Conservation (phyloP, 1,284 basidiomycete genomes). For the Ganoderma sp. region DNA sequence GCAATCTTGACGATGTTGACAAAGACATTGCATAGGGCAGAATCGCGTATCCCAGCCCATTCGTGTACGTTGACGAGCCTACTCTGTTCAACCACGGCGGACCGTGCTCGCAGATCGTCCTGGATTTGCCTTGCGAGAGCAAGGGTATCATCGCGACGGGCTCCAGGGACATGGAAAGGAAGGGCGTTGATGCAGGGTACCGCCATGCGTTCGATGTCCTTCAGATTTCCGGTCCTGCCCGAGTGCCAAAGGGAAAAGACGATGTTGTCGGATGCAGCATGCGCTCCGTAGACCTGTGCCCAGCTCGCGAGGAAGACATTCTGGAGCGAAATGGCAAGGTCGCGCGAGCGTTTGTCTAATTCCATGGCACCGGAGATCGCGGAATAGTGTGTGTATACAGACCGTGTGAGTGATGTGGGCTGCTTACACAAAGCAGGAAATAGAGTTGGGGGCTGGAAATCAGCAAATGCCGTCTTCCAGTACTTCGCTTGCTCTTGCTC, state of each 20-base stretch:
- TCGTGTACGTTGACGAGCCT: constrained; percentile 46
- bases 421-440: constrained; percentile 40
- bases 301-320: constrained; percentile 53
- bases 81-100: constrained; percentile 50
- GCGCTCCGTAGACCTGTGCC: constrained; percentile 49
- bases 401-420: constrained; percentile 18
- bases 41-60: constrained; percentile 42
- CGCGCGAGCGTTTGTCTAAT: constrained; percentile 41
- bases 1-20: constrained; percentile 52
- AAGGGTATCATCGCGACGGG: constrained; percentile 32
- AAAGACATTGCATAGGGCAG: constrained; percentile 52
- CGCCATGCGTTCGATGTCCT: constrained; percentile 47
- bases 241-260: constrained; percentile 57
- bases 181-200: constrained; percentile 56
- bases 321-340: constrained; percentile 45
- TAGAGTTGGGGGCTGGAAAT: constrained; percentile 34
- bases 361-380: constrained; percentile 34
- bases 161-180: constrained; percentile 45
- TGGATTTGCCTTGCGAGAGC: constrained; percentile 44
- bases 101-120: constrained; percentile 46
- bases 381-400: constrained; percentile 33
- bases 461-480: constrained; percentile 48
- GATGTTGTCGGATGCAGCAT: constrained; percentile 39
- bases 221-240: constrained; percentile 46
- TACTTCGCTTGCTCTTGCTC: constrained; percentile 46